Base-by-base conservation (phyloP, 2,329 filamentous ascomycete species). In the Chaetomium sp. region DNA sequence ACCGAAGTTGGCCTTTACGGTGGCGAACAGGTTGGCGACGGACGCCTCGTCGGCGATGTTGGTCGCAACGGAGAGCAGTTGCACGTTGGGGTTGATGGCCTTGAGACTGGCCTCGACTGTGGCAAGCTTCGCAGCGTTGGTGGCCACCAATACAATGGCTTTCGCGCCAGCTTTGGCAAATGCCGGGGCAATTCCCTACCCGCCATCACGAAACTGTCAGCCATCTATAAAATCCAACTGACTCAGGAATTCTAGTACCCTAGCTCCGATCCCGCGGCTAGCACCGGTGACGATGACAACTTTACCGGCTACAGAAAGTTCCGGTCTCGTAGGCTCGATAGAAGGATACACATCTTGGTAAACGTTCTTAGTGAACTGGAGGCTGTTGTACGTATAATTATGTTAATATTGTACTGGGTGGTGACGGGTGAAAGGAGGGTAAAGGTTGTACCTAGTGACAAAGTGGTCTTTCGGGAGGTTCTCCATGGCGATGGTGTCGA, bases 241-340 rank as follows among this genome's bases (percentile, higher is more conserved):
- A 11, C 2, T 32, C 2, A 9, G 9, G 9, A 19, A 19, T 19
- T 19, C 6, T n/a, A 33, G 3, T 19, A 47, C 51, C 51, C 5
- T 53, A 36, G 51, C 51, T 46, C 51, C 51, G 6, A 53, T 46
- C 12, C 51, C 51, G 43, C 51, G 51, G 12, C 51, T 53, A 36
- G 51, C 51, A 34, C 51, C 51, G 36, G 51, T 53, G 12, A 53
- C 35, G 43, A 53, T 53, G 27, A 19, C 51, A 40, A 53, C 51
- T 44, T 53, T 53, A 32, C 51, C 51, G 34, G 35, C 43, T n/a
- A 53, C 42, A 12, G 51, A 53, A 8, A 46, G 35, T 33, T 53
- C 42, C 8, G 51, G 51, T 5, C 41, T 47, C 2, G 51, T 14
- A 11, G 51, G 51, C 9, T 53, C 43, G 35, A 53, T 53, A 5